phyloP scores from a whole-genome alignment of 2,329 filamentous ascomycete genomes.

The Sarocladiaceae sp. region DNA sequence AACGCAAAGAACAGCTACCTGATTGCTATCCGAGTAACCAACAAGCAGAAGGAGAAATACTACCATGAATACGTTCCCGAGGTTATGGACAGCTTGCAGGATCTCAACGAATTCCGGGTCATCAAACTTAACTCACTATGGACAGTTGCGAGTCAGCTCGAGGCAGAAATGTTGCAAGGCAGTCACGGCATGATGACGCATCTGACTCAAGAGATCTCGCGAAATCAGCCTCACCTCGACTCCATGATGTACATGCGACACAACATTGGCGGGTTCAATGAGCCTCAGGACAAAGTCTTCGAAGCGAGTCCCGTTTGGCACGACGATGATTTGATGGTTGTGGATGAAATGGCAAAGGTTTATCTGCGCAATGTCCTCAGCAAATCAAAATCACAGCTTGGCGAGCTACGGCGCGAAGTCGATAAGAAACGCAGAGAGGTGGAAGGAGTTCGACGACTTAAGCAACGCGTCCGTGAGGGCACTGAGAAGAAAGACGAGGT shows the following conservation, averaged over 20 bases:
- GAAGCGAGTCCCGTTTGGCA: conserved; percentile 97
- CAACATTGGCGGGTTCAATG: conserved; percentile 76
- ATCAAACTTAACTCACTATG: conserved; percentile 79
- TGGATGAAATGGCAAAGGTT: conserved; percentile 80
- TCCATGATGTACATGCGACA: conserved; percentile 98
- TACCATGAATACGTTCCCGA: conserved; percentile 97
- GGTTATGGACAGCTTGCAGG: conserved; percentile 85
- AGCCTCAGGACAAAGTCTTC: conserved; percentile 78
- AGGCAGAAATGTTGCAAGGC: conserved; percentile 69
- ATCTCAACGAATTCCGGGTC: conserved; percentile 84
- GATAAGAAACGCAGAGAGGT: conserved; percentile 85
- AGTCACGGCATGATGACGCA: conserved; percentile 67
- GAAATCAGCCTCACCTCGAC: conserved; percentile 84
- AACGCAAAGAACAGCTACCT: conserved; percentile 98
- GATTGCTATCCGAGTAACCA: conserved; percentile 92
- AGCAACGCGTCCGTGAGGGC: conserved; percentile 72
- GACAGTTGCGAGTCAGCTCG: conserved; percentile 72
- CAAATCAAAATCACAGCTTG: conserved; percentile 81
- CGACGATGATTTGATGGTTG: conserved; percentile 80
- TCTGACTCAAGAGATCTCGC: conserved; percentile 71
- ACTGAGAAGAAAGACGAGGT: conserved; percentile 87
- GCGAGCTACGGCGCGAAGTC: conserved; percentile 72
- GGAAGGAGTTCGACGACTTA: conserved; percentile 65
- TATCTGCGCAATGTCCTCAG: conserved; percentile 86
- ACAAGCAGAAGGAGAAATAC: conserved; percentile 95